A percentile compares a stretch with the other conserved stretches of the same genome.
Conservation (phyloP, 2,329 filamentous ascomycete species). For the Microsporum ferrugineum region DNA sequence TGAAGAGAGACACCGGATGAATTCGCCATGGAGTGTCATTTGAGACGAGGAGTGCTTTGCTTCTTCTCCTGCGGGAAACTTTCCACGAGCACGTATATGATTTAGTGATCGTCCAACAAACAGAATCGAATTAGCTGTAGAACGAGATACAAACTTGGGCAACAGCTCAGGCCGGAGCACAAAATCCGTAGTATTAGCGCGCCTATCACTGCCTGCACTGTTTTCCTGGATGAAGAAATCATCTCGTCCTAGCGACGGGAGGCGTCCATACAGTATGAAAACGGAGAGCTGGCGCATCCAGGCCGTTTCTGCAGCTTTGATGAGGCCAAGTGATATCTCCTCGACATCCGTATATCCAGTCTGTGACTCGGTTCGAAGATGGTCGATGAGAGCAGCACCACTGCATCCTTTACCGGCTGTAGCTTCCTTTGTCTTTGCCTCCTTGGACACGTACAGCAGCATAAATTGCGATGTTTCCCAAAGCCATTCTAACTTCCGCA, state of each 20-base stretch:
- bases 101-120: slow-evolving; percentile 86
- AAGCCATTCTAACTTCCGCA: slow-evolving; percentile 72
- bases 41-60: slow-evolving; percentile 45
- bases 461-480: slow-evolving; percentile 64
- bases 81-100: slow-evolving; percentile 54
- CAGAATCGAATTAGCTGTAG: slow-evolving; percentile 69
- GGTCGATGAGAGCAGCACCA: slow-evolving; percentile 65
- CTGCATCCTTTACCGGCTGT: slow-evolving; percentile 38
- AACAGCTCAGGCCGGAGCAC: slow-evolving; percentile 49
- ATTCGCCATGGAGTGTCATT: slow-evolving; percentile 38
- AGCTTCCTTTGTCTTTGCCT: slow-evolving; percentile 14
- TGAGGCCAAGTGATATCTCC: slow-evolving; percentile 58
- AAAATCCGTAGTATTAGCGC: slow-evolving; percentile 44
- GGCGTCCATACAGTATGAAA: slow-evolving; percentile 79
- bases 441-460: slow-evolving; percentile 32
- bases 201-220: slow-evolving; percentile 26
- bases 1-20: slow-evolving; percentile 50
- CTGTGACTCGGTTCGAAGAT: slow-evolving; percentile 61
- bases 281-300: slow-evolving; percentile 86
- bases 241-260: slow-evolving; percentile 63
- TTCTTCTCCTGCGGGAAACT: slow-evolving; percentile 23
- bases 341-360: slow-evolving; percentile 86
- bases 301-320: slow-evolving; percentile 69
- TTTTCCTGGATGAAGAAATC: slow-evolving; percentile 71
- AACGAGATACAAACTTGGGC: slow-evolving; percentile 64